phyloP scores from a whole-genome alignment of 2,329 filamentous ascomycete species.

The Alternaria consortialis region DNA sequence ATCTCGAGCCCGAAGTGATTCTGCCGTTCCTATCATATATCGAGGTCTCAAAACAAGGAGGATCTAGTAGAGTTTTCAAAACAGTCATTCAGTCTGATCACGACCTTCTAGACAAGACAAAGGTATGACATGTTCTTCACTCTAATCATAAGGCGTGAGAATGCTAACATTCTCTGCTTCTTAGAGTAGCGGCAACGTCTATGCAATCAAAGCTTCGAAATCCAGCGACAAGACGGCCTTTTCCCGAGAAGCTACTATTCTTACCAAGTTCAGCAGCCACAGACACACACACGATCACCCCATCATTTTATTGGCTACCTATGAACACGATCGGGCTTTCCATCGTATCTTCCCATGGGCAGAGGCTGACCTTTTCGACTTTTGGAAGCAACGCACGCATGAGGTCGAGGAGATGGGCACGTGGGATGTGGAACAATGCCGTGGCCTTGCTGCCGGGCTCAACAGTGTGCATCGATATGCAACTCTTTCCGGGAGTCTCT shows the following conservation, averaged over 20 bases:
- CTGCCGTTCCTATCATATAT: conserved; percentile 1
- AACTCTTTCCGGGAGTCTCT: not conserved
- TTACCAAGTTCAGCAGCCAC: not conserved
- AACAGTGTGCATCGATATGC: conserved; percentile 9
- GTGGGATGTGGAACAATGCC: conserved; percentile 11
- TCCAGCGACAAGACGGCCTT: not conserved
- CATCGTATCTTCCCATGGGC: conserved; percentile 20
- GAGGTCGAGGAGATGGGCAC: not conserved
- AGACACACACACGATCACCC: not conserved
- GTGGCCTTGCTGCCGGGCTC: conserved; percentile 12
- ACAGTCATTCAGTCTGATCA: conserved; percentile 5
- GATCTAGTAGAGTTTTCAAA: conserved; percentile 3
- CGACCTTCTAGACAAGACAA: too few relatives aligned
- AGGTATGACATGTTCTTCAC: too few relatives aligned
- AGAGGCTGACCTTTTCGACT: conserved; percentile 13
- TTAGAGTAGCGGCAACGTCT: not conserved
- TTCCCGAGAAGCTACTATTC: not conserved
- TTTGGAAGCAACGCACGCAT: not conserved
- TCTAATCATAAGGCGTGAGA: too few relatives aligned
- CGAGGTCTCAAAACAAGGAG: not conserved
- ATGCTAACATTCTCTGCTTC: not conserved
- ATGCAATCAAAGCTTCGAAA: conserved; percentile 1
- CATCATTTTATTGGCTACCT: conserved; percentile 7
- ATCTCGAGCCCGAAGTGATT: not conserved
- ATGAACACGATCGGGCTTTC: not conserved